Evolutionary conservation across 805 yeast genomes (phyloP), one percentile per base, ranked within the genome.

Genomic region (Helenozyma baotianmanensis): DNA sequence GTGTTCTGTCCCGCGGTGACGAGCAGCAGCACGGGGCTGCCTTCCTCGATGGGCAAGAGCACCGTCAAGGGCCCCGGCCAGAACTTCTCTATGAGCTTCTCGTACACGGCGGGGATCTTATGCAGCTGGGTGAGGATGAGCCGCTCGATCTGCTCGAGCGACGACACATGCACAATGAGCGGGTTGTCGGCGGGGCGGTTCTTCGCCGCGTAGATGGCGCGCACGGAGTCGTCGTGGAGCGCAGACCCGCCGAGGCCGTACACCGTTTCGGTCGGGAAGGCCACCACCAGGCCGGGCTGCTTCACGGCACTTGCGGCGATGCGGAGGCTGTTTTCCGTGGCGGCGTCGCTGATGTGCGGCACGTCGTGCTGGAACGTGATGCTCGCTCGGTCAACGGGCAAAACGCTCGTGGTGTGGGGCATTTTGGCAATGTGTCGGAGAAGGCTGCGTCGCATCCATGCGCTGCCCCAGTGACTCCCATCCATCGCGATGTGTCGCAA

Each of bases 1-100:
- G 98, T 92, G 12, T 78, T 68, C 54, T 90, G 97, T 7, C 78
- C 80, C 0, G 90, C 92, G 0, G 98, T 90, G 14, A 92, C 94
- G 12, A 76, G 64, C 21, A 68, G 64, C 2, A 96, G 87, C 2
- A 90, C 63, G 1, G 76, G 76, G 6, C 72, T 62, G 2, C 51
- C 48, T 4, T 44, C 17, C 18, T 63, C 59, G 4, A 75, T 66
- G 0, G 96, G 96, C 14, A 92, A 61, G 31, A 92, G 57, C 21
- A 92, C 85, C 0, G 96, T 88, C 35, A 92, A 62, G 0, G 98
- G 97, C 0, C 98, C 98, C 0, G 98, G 98, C 97, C 97, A 92
- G 48, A 84, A 82, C 41, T 69, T 70, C 2, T 70, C 68, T 9
- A 89, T 65, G 25, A 92, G 64, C 0, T 76, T 72, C 21, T 64